phyloP scores from a whole-genome alignment of 495 filamentous ascomycete genomes.

The Aspergillus ellipticus region DNA sequence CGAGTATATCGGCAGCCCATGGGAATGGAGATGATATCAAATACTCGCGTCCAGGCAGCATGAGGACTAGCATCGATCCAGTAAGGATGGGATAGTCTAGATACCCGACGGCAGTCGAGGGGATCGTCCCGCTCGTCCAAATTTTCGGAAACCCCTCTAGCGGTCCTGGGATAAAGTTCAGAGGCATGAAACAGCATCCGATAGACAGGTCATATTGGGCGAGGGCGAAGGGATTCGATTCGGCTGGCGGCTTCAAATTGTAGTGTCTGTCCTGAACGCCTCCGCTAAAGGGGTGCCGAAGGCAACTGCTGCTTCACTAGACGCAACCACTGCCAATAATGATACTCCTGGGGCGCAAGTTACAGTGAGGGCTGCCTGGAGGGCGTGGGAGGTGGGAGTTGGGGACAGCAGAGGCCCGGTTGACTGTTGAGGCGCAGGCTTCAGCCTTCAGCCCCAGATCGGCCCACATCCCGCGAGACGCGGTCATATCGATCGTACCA shows the following conservation, averaged over 20 bases:
- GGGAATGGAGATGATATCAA: neutral
- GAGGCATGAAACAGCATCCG: constrained; percentile 6
- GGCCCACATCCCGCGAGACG: constrained; percentile 16
- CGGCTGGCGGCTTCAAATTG: constrained; percentile 1
- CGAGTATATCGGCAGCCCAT: neutral
- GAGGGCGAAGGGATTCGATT: neutral
- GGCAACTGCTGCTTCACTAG: neutral
- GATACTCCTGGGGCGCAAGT: neutral
- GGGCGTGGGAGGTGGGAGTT: neutral
- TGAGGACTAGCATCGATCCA: neutral
- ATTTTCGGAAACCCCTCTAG: constrained; percentile 16
- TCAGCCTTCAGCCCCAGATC: constrained; percentile 10
- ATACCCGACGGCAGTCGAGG: constrained; percentile 4
- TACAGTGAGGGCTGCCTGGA: neutral
- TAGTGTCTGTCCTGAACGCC: neutral
- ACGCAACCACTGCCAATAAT: neutral
- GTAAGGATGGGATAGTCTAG: neutral
- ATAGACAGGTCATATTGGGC: constrained; percentile 8
- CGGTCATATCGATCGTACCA: neutral
- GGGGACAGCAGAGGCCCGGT: too few relatives aligned
- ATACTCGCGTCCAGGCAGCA: neutral
- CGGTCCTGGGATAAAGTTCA: constrained; percentile 1
- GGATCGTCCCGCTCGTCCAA: constrained; percentile 20
- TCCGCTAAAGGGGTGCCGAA: neutral
- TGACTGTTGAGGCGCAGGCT: neutral